These are phyloP conservation scores for Spongispora temasekensis DNA, from an alignment of 1,284 basidiomycete species.

Conservation along the genomic window DNA sequence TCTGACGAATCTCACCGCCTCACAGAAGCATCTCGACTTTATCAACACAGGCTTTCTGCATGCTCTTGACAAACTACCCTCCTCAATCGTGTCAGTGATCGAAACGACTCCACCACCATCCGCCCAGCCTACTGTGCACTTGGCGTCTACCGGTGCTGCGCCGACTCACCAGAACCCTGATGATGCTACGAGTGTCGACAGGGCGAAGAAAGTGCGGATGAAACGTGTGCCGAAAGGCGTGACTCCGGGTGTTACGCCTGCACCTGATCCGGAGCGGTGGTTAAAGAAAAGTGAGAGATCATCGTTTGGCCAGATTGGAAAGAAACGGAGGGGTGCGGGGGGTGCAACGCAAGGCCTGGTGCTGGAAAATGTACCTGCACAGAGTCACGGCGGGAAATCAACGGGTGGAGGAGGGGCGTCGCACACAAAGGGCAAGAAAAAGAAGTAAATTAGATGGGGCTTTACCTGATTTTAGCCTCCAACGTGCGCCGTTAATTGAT, in stretches of 20 bases:
- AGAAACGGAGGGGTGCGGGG: conserved; percentile 51
- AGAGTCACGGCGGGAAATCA: conserved; percentile 37
- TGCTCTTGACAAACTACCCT: conserved; percentile 59
- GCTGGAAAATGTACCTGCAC: conserved; percentile 34
- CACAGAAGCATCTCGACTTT: conserved; percentile 81
- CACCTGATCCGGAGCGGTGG: conserved; percentile 81
- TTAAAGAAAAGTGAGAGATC: conserved; percentile 78
- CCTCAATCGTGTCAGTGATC: conserved; percentile 50
- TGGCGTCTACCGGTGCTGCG: conserved; percentile 32
- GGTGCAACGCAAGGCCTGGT: conserved; percentile 66
- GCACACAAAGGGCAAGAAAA: conserved; percentile 51
- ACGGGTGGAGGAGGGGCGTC: conserved; percentile 37
- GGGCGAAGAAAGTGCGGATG: conserved; percentile 56
- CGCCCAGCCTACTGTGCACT: conserved; percentile 37
- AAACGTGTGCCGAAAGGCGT: conserved; percentile 73
- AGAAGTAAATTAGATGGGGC: conserved; percentile 42
- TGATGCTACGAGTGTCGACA: conserved; percentile 26
- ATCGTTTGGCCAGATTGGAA: conserved; percentile 45
- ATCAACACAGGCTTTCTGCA: conserved; percentile 68
- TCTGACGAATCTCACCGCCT: conserved; percentile 77
- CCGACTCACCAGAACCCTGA: conserved; percentile 28
- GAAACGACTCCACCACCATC: conserved; percentile 63
- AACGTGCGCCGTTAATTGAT: conserved; percentile 28
- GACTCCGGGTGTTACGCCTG: conserved; percentile 70
- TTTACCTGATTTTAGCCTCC: conserved; percentile 16